Conservation (phyloP, 805 yeast species). For the Candida maltosa region DNA sequence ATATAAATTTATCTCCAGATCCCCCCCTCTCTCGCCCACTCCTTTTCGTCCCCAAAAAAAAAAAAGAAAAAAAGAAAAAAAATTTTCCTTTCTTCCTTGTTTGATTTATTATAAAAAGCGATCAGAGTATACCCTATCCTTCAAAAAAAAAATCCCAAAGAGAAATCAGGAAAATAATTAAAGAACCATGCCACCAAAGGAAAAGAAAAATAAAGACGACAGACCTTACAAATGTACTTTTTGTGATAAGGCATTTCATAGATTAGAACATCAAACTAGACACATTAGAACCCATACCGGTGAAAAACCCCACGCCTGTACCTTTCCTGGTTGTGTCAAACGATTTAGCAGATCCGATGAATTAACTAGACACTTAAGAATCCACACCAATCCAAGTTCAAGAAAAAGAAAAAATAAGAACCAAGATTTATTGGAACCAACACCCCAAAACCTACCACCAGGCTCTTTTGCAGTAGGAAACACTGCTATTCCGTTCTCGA, state of each 20-base stretch:
- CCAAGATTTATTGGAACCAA: not conserved
- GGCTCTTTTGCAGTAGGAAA: not conserved
- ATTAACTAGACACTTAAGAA: slow-evolving; percentile 79
- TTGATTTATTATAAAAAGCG: not conserved
- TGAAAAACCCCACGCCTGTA: slow-evolving; percentile 85
- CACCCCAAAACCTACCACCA: not conserved
- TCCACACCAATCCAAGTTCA: slow-evolving; percentile 61
- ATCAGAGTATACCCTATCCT: not conserved
- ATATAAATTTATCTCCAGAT: too few relatives aligned
- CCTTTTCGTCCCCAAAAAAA: too few relatives aligned
- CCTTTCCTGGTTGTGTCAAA: slow-evolving; percentile 80
- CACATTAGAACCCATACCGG: slow-evolving; percentile 93
- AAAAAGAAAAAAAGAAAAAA: not conserved
- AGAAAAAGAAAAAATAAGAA: slow-evolving; percentile 36
- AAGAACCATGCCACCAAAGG: slow-evolving; percentile 7
- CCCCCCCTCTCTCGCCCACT: too few relatives aligned
- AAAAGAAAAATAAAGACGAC: slow-evolving; percentile 22
- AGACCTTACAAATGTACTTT: slow-evolving; percentile 84
- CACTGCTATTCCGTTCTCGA: slow-evolving; percentile 23
- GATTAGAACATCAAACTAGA: slow-evolving; percentile 87
- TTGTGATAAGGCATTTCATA: slow-evolving; percentile 82
- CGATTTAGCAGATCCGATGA: slow-evolving; percentile 81
- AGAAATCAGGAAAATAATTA: too few relatives aligned
- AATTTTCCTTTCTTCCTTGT: not conserved
- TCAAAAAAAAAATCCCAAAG: too few relatives aligned